Evolutionary conservation across 805 yeast species (phyloP), one percentile per base, ranked within the genome.

Genomic region (Soucietia sequanensis): DNA sequence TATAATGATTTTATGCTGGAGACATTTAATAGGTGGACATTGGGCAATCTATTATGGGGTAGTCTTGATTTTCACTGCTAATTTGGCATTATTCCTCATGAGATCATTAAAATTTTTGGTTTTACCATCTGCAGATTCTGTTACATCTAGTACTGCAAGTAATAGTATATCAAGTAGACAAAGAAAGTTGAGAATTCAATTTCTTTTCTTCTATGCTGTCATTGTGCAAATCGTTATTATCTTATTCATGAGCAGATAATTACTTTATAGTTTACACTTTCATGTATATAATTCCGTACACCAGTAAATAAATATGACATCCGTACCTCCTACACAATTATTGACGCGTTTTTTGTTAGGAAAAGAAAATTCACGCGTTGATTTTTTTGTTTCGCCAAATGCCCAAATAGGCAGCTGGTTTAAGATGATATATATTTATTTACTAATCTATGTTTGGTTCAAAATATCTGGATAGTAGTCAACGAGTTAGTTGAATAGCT

Each of bases 141-240:
- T 58, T 25, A 55, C 54, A 10, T 56, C 60, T 15, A 57, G 60
- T 20, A 67, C 69, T 37, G 65, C 77, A 10, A 62, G 72, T n/a
- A 77, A 76, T 34, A 78, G 76, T 26, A 73, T 86, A 35, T 76
- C 83, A 37, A 72, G 78, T 27, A 77, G 78, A 17, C 84, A 83
- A 40, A 76, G 88, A 43, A 82, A 86, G 58, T 76, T 84, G 41
- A 78, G 96, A 46, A 83, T 93, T 39, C 95, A 91, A 52, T 91
- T 85, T 56, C 66, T 91, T 44, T 89, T 91, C 50, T 69, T 84
- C 27, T 91, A 91, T 59, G 81, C 95, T 6, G 87, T 88, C 50
- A 70, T 85, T 11, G 71, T 89, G 52, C 98, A 91, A 65, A 75
- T 84, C 15, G 52, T 79, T 13, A 65, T 87, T 35, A 78, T 89